phyloP scores from a whole-genome alignment of 2,329 filamentous ascomycete genomes.

The Stagonosporopsis cucurbitacearum region DNA sequence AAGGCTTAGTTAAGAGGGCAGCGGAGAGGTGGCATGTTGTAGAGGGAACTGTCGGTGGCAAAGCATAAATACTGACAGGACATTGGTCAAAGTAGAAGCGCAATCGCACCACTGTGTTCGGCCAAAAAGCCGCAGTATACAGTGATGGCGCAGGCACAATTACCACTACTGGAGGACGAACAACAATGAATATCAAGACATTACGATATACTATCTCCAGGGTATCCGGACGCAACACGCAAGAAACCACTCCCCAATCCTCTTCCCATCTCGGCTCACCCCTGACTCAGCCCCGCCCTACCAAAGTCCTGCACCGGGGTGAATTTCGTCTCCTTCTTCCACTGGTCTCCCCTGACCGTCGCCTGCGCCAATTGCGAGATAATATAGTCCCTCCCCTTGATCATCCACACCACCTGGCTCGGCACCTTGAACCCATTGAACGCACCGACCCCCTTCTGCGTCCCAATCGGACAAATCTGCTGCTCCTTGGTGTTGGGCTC shows the following conservation, averaged over 20 bases:
- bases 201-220: slow-evolving; percentile 2
- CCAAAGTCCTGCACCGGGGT: slow-evolving; percentile 34
- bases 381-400: slow-evolving; percentile 55
- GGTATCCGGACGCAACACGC: slow-evolving; percentile 5
- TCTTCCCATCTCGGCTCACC: slow-evolving; percentile 6
- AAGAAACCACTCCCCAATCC: background rate
- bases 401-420: slow-evolving; percentile 51
- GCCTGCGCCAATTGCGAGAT: slow-evolving; percentile 32
- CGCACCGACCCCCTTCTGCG: slow-evolving; percentile 47
- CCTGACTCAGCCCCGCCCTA: slow-evolving; percentile 33
- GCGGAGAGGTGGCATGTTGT: slow-evolving; percentile 70
- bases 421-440: slow-evolving; percentile 48
- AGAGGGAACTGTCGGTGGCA: slow-evolving; percentile 37
- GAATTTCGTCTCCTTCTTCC: slow-evolving; percentile 47
- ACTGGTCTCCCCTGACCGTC: slow-evolving; percentile 40
- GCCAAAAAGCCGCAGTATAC: background rate
- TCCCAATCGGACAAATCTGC: slow-evolving; percentile 47
- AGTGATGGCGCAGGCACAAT: background rate
- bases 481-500: slow-evolving; percentile 41
- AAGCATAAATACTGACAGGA: background rate
- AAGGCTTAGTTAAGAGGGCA: slow-evolving; percentile 64
- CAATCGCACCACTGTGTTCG: background rate
- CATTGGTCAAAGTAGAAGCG: background rate
- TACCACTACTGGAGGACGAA: background rate
- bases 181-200: background rate